phyloP scores from a whole-genome alignment of 495 filamentous ascomycete species.

The Cercophora newfieldiana region DNA sequence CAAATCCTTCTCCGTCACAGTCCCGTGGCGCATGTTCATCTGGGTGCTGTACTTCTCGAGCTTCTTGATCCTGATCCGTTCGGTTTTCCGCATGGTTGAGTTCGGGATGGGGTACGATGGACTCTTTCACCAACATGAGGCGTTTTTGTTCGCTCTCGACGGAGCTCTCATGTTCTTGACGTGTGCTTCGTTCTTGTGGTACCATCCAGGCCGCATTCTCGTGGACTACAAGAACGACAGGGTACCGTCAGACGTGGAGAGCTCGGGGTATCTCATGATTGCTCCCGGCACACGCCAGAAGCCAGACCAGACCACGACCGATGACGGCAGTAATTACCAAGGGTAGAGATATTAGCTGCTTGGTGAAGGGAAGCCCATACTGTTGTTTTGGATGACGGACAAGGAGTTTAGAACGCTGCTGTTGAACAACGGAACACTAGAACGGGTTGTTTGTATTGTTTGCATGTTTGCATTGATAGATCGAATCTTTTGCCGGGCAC shows the following conservation, averaged over 20 bases:
- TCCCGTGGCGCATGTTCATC: conserved; percentile 50
- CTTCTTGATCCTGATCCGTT: conserved; percentile 60
- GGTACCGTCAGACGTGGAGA: conserved; percentile 9
- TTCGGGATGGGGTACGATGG: conserved; percentile 57
- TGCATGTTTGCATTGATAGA: background rate
- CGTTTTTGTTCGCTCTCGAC: conserved; percentile 65
- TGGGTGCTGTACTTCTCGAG: conserved; percentile 53
- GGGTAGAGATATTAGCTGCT: background rate
- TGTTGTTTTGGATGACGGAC: no score
- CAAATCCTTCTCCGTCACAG: background rate
- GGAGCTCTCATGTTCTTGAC: conserved; percentile 56
- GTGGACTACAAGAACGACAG: conserved; percentile 26
- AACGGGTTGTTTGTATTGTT: no score
- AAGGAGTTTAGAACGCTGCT: no score
- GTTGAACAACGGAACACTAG: no score
- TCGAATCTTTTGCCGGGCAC: background rate
- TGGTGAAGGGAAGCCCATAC: background rate
- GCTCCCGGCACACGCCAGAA: background rate
- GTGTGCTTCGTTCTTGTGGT: conserved; percentile 33
- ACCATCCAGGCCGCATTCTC: conserved; percentile 24
- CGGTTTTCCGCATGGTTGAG: conserved; percentile 62
- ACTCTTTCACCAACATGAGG: conserved; percentile 51
- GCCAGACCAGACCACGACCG: background rate
- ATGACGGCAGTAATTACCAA: background rate
- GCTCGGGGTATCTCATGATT: conserved; percentile 1